phyloP scores from a whole-genome alignment of 306 rosid species.

The Alnus glutinosa region DNA sequence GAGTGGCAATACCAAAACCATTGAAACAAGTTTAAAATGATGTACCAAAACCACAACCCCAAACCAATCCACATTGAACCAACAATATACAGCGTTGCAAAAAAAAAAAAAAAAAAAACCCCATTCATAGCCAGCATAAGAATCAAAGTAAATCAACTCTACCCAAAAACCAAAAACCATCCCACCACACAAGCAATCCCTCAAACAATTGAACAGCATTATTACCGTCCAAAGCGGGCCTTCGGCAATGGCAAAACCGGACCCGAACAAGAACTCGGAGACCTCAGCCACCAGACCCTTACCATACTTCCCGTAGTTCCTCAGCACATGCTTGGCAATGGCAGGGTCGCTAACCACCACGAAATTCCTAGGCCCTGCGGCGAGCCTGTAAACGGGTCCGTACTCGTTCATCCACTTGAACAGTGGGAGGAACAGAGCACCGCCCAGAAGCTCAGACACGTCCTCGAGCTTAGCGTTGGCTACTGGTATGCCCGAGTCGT shows the following conservation, averaged over 20 bases:
- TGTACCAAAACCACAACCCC: background rate
- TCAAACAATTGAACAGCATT: slow-evolving; percentile 24
- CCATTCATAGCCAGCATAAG: background rate
- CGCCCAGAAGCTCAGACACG: slow-evolving; percentile 92
- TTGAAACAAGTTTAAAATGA: background rate
- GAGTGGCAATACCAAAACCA: background rate
- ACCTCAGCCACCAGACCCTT: slow-evolving; percentile 93
- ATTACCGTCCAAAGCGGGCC: slow-evolving; percentile 96
- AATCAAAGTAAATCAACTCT: background rate
- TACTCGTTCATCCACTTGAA: slow-evolving; percentile 87
- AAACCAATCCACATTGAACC: background rate
- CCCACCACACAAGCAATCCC: background rate
- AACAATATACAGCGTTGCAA: background rate
- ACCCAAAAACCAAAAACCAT: background rate
- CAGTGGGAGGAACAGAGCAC: slow-evolving; percentile 84
- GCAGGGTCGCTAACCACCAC: slow-evolving; percentile 94
- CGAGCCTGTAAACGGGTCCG: slow-evolving; percentile 83
- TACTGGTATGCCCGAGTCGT: slow-evolving; percentile 70
- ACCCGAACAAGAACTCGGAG: slow-evolving; percentile 80
- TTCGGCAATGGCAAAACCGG: slow-evolving; percentile 95
- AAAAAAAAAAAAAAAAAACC: slow-evolving; percentile 4
- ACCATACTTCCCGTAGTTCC: slow-evolving; percentile 69
- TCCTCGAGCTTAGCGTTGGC: slow-evolving; percentile 83
- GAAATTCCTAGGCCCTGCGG: slow-evolving; percentile 89
- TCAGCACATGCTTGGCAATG: slow-evolving; percentile 82